Conservation (phyloP, 805 yeast species). For the Candida sithepensis region DNA sequence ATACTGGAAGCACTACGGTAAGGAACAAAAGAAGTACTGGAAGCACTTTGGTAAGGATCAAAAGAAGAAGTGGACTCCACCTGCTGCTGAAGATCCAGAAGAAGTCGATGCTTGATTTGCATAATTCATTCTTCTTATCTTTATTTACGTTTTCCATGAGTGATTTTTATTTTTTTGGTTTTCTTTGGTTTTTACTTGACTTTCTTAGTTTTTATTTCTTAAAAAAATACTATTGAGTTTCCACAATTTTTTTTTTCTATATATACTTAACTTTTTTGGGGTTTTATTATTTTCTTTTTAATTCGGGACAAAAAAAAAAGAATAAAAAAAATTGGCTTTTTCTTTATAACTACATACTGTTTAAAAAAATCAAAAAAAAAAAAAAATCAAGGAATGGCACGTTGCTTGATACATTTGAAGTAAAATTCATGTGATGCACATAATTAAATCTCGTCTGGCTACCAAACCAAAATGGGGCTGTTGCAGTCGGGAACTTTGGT, state of each 20-base stretch:
- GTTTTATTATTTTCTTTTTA: background rate
- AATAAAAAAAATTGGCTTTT: background rate
- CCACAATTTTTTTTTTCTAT: background rate
- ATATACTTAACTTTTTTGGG: background rate
- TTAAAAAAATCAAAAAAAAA: no score
- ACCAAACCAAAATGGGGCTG: no score
- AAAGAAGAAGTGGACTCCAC: slow-evolving; percentile 21
- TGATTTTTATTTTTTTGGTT: background rate
- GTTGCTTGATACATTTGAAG: no score
- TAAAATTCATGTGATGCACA: no score
- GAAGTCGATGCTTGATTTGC: slow-evolving; percentile 6
- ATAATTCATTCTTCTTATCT: no score
- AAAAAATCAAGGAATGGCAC: no score
- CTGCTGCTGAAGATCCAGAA: slow-evolving; percentile 10
- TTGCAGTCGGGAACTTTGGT: no score
- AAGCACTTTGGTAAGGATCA: slow-evolving; percentile 16
- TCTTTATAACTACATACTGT: background rate
- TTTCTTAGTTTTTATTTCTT: background rate
- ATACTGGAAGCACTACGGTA: slow-evolving; percentile 15
- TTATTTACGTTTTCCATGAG: background rate
- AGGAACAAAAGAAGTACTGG: background rate
- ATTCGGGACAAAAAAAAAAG: background rate
- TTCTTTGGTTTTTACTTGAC: background rate
- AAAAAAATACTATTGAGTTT: background rate
- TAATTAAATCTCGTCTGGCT: no score